These are phyloP conservation scores for Kwoniella pini DNA, from an alignment of 768 basidiomycete species.

Conservation along the genomic window DNA sequence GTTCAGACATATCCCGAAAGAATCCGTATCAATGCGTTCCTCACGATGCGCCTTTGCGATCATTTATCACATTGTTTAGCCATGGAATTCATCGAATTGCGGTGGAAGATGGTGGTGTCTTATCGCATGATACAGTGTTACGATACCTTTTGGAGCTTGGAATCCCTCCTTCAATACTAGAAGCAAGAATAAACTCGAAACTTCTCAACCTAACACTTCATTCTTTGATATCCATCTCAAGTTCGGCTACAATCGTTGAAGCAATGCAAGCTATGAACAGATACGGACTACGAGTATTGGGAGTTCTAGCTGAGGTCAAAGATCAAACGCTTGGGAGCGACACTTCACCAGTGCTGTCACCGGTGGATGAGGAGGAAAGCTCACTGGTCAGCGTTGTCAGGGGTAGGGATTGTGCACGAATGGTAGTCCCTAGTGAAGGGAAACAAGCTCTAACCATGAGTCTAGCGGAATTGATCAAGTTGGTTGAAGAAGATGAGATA, in stretches of 20 bases:
- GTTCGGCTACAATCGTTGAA: conserved; percentile 33
- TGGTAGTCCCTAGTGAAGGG: conserved; percentile 40
- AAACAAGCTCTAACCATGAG: conserved; percentile 38
- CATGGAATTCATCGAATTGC: conserved; percentile 40
- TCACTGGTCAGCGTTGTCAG: conserved; percentile 32
- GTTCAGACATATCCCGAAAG: conserved; percentile 41
- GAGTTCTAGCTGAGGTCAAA: conserved; percentile 21
- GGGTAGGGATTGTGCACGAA: conserved; percentile 26
- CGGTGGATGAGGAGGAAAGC: conserved; percentile 14
- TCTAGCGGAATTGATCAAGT: conserved; percentile 32
- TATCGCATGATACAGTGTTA: conserved; percentile 28
- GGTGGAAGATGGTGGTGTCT: conserved; percentile 12
- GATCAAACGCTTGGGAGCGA: not conserved
- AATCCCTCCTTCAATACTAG: conserved; percentile 18
- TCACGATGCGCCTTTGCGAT: conserved; percentile 18
- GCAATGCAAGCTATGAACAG: conserved; percentile 45
- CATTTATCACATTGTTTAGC: conserved; percentile 33
- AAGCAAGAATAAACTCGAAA: conserved; percentile 13
- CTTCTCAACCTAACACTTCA: conserved; percentile 24
- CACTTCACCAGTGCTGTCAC: conserved; percentile 23
- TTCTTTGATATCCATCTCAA: conserved; percentile 36
- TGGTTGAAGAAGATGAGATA: conserved; percentile 26
- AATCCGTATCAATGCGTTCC: conserved; percentile 34
- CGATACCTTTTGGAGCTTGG: conserved; percentile 28
- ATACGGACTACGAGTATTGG: conserved; percentile 33